Percentiles rank a stretch among this genome's conserved stretches.
Evolutionary conservation across 2,329 filamentous ascomycete species (phyloP).

Genomic region (Neopestalotiopsis clavispora): DNA sequence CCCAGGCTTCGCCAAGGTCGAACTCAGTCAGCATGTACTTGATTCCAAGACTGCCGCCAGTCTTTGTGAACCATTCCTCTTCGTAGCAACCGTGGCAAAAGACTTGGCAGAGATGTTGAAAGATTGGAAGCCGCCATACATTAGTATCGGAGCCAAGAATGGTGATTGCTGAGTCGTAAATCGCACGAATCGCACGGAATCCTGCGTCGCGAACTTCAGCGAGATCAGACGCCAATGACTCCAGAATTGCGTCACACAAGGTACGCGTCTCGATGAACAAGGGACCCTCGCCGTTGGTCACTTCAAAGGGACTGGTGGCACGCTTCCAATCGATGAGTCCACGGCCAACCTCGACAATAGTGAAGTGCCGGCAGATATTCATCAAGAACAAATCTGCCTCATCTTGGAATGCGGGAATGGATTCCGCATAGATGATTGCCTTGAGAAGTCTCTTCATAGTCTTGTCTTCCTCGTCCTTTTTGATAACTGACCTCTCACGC

Average conservation of each 20-base stretch:
- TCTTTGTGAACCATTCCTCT: slow-evolving; percentile 98
- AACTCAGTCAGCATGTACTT: slow-evolving; percentile 84
- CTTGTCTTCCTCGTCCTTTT: slow-evolving; percentile 84
- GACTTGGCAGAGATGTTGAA: slow-evolving; percentile 77
- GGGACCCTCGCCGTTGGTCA: slow-evolving; percentile 83
- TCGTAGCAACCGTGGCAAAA: slow-evolving; percentile 97
- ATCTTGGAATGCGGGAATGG: slow-evolving; percentile 78
- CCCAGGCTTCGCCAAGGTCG: slow-evolving; percentile 83
- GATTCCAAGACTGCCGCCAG: slow-evolving; percentile 89
- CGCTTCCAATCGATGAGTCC: slow-evolving; percentile 84
- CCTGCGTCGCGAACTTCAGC: slow-evolving; percentile 81
- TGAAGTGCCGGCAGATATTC: slow-evolving; percentile 87
- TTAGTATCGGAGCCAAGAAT: slow-evolving; percentile 79
- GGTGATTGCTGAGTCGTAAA: slow-evolving; percentile 75
- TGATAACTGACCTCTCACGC: slow-evolving; percentile 80
- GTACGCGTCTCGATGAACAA: slow-evolving; percentile 86
- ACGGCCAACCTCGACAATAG: slow-evolving; percentile 85
- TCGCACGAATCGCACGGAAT: slow-evolving; percentile 75
- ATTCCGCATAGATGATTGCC: slow-evolving; percentile 83
- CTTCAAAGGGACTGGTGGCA: slow-evolving; percentile 78
- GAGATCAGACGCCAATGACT: slow-evolving; percentile 87
- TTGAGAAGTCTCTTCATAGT: slow-evolving; percentile 87
- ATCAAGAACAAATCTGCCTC: slow-evolving; percentile 77
- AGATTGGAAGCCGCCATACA: slow-evolving; percentile 81
- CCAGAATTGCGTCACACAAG: slow-evolving; percentile 86